These are phyloP conservation scores for Chalciporus pseudorubinellus DNA, from an alignment of 768 basidiomycete genomes.

Conservation along the genomic window DNA sequence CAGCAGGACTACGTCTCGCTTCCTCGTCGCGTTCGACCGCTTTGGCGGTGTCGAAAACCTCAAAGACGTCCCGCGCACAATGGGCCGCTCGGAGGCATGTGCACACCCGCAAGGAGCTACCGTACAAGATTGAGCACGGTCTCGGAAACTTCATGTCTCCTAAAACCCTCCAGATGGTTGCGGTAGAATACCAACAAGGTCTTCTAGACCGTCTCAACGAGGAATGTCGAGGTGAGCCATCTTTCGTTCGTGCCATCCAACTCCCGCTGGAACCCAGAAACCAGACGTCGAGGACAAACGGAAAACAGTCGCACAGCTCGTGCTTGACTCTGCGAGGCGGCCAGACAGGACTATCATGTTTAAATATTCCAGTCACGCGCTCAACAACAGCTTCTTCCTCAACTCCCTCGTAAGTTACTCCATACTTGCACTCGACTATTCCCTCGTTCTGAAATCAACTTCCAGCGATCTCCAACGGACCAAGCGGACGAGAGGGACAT, in stretches of 20 bases:
- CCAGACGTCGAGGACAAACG: slow-evolving; percentile 56
- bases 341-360: slow-evolving; percentile 67
- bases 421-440: not conserved
- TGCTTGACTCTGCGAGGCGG: slow-evolving; percentile 61
- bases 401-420: slow-evolving; percentile 71
- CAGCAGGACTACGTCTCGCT: slow-evolving; percentile 18
- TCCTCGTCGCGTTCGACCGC: slow-evolving; percentile 19
- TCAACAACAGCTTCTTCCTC: slow-evolving; percentile 97
- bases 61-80: slow-evolving; percentile 5
- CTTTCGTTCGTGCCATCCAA: not conserved
- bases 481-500: slow-evolving; percentile 20
- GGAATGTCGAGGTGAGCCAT: slow-evolving; percentile 60
- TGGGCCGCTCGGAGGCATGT: slow-evolving; percentile 35
- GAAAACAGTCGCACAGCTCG: slow-evolving; percentile 64
- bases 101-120: slow-evolving; percentile 54
- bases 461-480: slow-evolving; percentile 34
- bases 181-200: slow-evolving; percentile 84
- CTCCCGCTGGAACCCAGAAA: not conserved
- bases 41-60: slow-evolving; percentile 15
- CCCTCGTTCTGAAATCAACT: not conserved
- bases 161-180: slow-evolving; percentile 64
- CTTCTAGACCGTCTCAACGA: slow-evolving; percentile 75
- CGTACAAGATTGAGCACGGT: slow-evolving; percentile 68
- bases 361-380: slow-evolving; percentile 87
- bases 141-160: slow-evolving; percentile 79